A percentile compares a stretch with the other conserved stretches of the same genome.
phyloP scores from a whole-genome alignment of 2,329 filamentous ascomycete species.

The Hypomyces rosellus region DNA sequence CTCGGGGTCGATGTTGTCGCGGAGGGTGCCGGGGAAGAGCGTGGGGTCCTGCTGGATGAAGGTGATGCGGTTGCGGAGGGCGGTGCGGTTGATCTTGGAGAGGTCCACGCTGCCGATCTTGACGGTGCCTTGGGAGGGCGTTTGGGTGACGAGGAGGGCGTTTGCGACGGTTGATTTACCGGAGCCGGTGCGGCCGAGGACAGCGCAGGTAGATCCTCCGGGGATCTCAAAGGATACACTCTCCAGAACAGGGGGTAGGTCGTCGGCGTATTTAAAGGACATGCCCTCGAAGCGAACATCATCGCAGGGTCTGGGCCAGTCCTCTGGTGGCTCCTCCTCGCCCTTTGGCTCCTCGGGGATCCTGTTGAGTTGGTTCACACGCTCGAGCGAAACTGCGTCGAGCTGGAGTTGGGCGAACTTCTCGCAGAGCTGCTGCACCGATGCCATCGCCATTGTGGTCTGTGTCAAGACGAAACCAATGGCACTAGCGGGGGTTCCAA shows the following conservation, averaged over 20 bases:
- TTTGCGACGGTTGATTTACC: conserved; percentile 75
- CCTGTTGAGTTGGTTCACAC: conserved; percentile 73
- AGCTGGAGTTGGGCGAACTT: conserved; percentile 82
- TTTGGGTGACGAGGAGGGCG: conserved; percentile 50
- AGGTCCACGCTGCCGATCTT: conserved; percentile 50
- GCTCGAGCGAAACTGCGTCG: conserved; percentile 85
- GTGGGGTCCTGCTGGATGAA: conserved; percentile 61
- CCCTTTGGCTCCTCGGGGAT: conserved; percentile 70
- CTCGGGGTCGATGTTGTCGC: conserved; percentile 64
- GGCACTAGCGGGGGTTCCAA: conserved; percentile 67
- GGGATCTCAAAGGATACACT: conserved; percentile 68
- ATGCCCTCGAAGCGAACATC: conserved; percentile 72
- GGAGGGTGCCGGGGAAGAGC: conserved; percentile 51
- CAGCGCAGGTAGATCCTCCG: conserved; percentile 52
- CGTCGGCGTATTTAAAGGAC: conserved; percentile 71
- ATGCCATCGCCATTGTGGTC: conserved; percentile 29
- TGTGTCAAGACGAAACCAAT: conserved; percentile 75
- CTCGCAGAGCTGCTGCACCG: conserved; percentile 56
- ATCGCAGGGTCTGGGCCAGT: conserved; percentile 68
- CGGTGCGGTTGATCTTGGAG: conserved; percentile 45
- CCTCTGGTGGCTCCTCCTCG: conserved; percentile 60
- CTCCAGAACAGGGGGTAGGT: conserved; percentile 65
- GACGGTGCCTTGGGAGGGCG: conserved; percentile 44
- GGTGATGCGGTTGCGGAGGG: conserved; percentile 51
- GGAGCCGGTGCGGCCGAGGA: conserved; percentile 78